Percentiles rank a stretch among this genome's conserved stretches.
Evolutionary conservation across 2,329 filamentous ascomycete genomes (phyloP).

Genomic region (Sporothrix dimorphospora): DNA sequence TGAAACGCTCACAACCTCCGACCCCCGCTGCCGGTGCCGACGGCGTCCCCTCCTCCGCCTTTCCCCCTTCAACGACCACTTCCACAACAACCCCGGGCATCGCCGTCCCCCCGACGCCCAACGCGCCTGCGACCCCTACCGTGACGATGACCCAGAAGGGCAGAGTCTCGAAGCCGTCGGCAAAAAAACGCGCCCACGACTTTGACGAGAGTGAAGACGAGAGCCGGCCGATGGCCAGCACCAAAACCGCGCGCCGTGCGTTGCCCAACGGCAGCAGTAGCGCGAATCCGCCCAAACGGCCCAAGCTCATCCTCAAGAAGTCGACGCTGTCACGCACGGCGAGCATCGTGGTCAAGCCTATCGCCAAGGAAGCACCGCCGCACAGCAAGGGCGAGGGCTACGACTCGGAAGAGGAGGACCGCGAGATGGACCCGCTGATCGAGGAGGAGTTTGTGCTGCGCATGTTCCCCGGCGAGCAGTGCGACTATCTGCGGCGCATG

Average conservation of each 20-base stretch:
- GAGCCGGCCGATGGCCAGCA: slow-evolving; percentile 9
- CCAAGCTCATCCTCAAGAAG: slow-evolving; percentile 53
- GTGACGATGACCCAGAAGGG: slow-evolving; percentile 61
- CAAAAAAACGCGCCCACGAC: slow-evolving; percentile 64
- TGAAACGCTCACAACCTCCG: slow-evolving; percentile 37
- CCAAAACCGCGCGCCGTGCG: slow-evolving; percentile 20
- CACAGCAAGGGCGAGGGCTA: slow-evolving; percentile 85
- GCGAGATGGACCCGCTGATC: slow-evolving; percentile 82
- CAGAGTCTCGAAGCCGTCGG: slow-evolving; percentile 61
- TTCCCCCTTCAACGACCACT: not conserved
- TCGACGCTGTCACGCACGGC: slow-evolving; percentile 33
- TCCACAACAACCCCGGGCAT: not conserved
- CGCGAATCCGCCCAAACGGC: slow-evolving; percentile 50
- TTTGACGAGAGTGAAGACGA: slow-evolving; percentile 56
- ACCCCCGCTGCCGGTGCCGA: slow-evolving; percentile 40
- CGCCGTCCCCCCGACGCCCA: slow-evolving; percentile 14
- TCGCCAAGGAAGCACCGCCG: slow-evolving; percentile 59
- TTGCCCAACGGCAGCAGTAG: slow-evolving; percentile 34
- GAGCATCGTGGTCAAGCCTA: slow-evolving; percentile 48
- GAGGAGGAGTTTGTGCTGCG: slow-evolving; percentile 89
- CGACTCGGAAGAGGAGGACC: slow-evolving; percentile 92
- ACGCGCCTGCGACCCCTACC: slow-evolving; percentile 29
- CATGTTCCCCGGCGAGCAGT: slow-evolving; percentile 83
- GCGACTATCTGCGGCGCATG: slow-evolving; percentile 76
- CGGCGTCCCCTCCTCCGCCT: slow-evolving; percentile 28